Conservation (phyloP, 2,329 filamentous ascomycete species). For the Colletotrichum acutatum region DNA sequence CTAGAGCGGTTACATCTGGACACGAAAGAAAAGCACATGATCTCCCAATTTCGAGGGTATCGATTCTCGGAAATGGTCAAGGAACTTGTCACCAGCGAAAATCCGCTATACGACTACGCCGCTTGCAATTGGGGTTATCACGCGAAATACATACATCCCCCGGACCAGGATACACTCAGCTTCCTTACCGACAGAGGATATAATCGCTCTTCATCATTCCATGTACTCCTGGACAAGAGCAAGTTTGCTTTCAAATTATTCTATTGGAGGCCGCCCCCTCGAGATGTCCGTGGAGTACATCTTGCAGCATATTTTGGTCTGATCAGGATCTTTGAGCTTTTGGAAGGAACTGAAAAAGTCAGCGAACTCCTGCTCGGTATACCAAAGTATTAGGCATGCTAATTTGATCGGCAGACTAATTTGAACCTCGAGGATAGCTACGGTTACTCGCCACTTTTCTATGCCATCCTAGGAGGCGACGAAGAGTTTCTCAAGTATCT, state of each 20-base stretch:
- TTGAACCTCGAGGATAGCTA: no score
- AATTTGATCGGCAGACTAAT: no score
- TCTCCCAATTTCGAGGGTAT: no score
- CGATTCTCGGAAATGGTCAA: no score
- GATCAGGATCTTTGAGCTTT: no score
- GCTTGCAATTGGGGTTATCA: constrained; percentile 5
- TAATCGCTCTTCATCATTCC: neutral
- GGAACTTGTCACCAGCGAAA: neutral
- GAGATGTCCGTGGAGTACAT: neutral
- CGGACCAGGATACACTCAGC: neutral
- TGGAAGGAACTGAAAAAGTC: no score
- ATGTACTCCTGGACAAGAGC: neutral
- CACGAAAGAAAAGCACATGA: no score
- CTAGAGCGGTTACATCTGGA: neutral
- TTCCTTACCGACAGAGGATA: neutral
- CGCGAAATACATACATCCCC: neutral
- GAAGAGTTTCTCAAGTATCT: no score
- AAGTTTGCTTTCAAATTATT: neutral
- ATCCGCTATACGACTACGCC: constrained; percentile 10
- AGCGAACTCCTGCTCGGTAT: no score
- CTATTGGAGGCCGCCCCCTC: neutral
- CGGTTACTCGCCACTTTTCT: no score
- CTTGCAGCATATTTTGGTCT: neutral
- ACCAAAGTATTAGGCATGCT: no score
- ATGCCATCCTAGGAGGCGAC: no score